Evolutionary conservation across 1,284 basidiomycete genomes (phyloP), one percentile per base, ranked within the genome.

Genomic region (Takashimella koratensis): DNA sequence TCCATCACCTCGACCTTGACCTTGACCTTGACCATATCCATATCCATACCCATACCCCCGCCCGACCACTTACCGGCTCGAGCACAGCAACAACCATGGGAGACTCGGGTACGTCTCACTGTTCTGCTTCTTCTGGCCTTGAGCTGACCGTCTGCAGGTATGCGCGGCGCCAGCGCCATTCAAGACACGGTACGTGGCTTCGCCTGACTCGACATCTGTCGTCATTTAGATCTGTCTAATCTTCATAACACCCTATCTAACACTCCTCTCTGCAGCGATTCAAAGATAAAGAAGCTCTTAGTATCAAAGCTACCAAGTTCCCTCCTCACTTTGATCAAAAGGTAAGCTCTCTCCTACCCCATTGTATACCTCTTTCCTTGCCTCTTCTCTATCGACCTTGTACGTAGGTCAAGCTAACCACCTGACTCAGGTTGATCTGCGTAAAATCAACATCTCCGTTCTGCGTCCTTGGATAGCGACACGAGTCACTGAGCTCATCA

Each of bases 401-500:
- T 24, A 64, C 63, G 36, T 10, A 47, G 49, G 41, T 21, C 42
- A 36, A n/a, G 46, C 59, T 58, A 48, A 60, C 53, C 30, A 36
- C 30, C 16, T 16, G 30, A 8, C 16, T 24, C 64, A 90, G 87
- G 91, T 97, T 49, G 93, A 97, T 75, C 88, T 95, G 84, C 83
- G 88, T 49, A 96, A 96, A 80, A 92, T 98, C 56, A 95, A 96
- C 73, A 71, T 76, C 23, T 54, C 66, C 16, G 76, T 77, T 16
- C 87, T 97, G 68, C 81, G 89, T 52, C 90, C 92, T 2, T 98
- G 95, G 95, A 87, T 97, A 54, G 86, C 90, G 4, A 90, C 90
- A 77, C 90, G 90, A 70, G 85, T 96, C 52, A 84, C 88, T 4
- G 88, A 93, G 64, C 81, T 97, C 21, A 84, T 95, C 39, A 91